Evolutionary conservation across 2,329 filamentous ascomycete genomes (phyloP), one percentile per base, ranked within the genome.

Genomic region (Ophiostoma quercus): DNA sequence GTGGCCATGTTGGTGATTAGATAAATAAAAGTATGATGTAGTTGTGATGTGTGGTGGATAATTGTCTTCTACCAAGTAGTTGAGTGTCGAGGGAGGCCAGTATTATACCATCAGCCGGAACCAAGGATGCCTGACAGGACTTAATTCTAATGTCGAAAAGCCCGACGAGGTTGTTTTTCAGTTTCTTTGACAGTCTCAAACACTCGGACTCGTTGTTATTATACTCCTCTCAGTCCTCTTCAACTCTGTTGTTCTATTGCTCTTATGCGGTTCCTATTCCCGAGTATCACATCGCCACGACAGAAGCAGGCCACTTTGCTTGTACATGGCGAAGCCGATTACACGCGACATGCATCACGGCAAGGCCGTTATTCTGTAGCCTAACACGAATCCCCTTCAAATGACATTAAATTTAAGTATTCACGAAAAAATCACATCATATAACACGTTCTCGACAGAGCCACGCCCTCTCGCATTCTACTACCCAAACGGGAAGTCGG

Each of bases 391-490:
- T 6, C 4, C 16, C 16, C 5, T 47, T 34, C 5, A 34, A 8
- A n/a, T 47, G 2, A 7, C 7, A 19, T 19, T n/a, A 12, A 14
- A 29, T 2, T 29, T 29, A 29, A 29, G 25, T 41, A 2, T 47
- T n/a, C 1, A n/a, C 6, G 1, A 7, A 47, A 47, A 1, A 8
- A 8, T 8, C 8, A 8, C 16, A n/a, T 47, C 6, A 47, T 47
- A 47, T 7, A n/a, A 19, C 43, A 19, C 16, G 16, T 57, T 9
- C 16, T 57, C 9, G 51, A 25, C 22, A 57, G 51, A 57, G 51
- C 51, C 47, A 57, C 51, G 22, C 9, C 22, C 51, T 57, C 51
- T 57, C 51, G 51, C 51, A 57, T 57, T 57, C 51, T 57, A 57
- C 51, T 51, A 2, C 47, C 47, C 47, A 51, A 51, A 51, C 19